Base-by-base conservation (phyloP, 495 filamentous ascomycete species). In the Tuber melanosporum region DNA sequence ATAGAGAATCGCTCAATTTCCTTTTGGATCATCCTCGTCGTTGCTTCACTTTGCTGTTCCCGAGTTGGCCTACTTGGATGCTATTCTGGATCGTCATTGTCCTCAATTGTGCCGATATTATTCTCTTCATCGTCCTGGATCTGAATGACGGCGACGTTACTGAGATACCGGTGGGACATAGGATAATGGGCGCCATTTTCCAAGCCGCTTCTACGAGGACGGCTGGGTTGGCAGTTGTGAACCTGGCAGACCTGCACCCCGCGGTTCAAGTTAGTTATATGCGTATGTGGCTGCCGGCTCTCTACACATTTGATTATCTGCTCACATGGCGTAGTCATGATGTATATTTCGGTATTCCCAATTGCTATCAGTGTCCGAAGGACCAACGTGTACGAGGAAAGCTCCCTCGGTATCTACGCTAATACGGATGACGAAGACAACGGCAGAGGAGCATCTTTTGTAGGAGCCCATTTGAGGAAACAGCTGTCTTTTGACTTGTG, bases 331-430 rank as follows among this genome's bases (percentile, higher is more conserved):
- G 42, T 88, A 71, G 85, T 91, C 78, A 91, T 91, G 90, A 91
- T 91, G 90, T 91, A 91, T 82, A 90, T 91, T 75, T 88, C 90
- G 71, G 84, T 90, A 32, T 90, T 89, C 76, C 90, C 90, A 2
- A 89, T 91, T 71, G 90, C 90, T 45, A 90, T 91, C 75, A 87
- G 84, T 47, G 85, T 91, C 32, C 79, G 88, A 74, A 88, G 89
- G 81, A 92, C 91, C 71, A 93, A 93, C 84, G 91, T 93, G 73
- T 93, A 93, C 83, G 91, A 93, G 86, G 91, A 93, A 83, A 89
- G 90, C 57, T 89, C 88, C 22, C 86, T 93, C 26, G 91, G 91
- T 17, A 89, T 93, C 75, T 93, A 89, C 78, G 85, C 87, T 19
- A 82, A 86, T 26, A 86, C 88, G 22, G 82, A 83, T 32, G 82